Evolutionary conservation across 225 moss, liverwort and hornwort species (phyloP), one percentile per base, ranked within the genome.

Genomic region (Bryoerythrophyllum caledonicum): DNA sequence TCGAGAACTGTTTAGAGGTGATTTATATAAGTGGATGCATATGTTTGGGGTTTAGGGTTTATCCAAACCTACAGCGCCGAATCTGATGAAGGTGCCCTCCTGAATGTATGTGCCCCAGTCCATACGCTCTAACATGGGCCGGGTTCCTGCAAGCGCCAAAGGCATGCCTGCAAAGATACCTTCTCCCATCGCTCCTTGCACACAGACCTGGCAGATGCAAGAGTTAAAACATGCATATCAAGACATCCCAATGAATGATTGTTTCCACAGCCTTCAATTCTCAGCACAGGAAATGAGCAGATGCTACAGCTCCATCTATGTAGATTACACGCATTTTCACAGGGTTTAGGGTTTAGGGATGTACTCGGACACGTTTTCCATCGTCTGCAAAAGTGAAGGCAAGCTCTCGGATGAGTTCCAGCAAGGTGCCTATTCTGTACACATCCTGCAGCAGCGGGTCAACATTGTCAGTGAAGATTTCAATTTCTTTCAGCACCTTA

Each of bases 101-200:
- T 91, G 88, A 57, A 88, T 89, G 70, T 93, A 93, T 16, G 76
- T 72, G 57, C 95, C 99, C 99, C 99, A 99, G 73, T 99, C 99
- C 99, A 99, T 99, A 21, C 85, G 85, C 82, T 99, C 95, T 64
- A 99, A 72, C 89, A 99, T 48, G 52, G 83, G 82, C 48, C 99
- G 93, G 19, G 82, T 86, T 73, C 99, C 99, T 71, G 99, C 90
- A 37, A 99, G 86, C 63, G 86, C 79, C 79, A 99, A 74, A 6
- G 99, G 99, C 88, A 99, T 91, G 25, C 99, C 99, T 37, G 84
- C 64, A 82, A 92, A 99, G 73, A 99, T 99, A 19, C 99, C 99
- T 82, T 91, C 87, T 68, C 99, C 99, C 99, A 99, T 99, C 1
- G 93, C 58, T 44, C 99, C 99, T 82, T 99, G 99, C 34, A 99